These are phyloP conservation scores for Thermoascus crustaceus DNA, from an alignment of 2,329 filamentous ascomycete species.

Conservation along the genomic window DNA sequence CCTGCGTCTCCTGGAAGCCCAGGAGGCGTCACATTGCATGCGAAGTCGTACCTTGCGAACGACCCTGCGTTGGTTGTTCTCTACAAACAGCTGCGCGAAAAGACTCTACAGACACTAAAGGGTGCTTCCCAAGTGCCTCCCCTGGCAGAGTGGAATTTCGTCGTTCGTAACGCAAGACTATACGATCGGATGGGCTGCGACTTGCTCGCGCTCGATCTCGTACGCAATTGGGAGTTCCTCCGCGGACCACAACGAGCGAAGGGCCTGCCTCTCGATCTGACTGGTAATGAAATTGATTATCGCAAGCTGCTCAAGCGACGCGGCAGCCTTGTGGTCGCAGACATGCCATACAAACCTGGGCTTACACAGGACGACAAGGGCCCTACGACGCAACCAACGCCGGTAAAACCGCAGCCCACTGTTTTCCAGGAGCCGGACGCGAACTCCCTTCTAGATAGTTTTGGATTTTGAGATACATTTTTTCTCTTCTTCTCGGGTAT, in stretches of 20 bases:
- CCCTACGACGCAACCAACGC: constrained; percentile 15
- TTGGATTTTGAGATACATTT: constrained; percentile 63
- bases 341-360: constrained; percentile 44
- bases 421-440: constrained; percentile 90
- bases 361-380: constrained; percentile 31
- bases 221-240: constrained; percentile 45
- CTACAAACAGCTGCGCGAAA: constrained; percentile 76
- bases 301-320: constrained; percentile 61
- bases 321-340: constrained; percentile 72
- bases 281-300: constrained; percentile 46
- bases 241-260: constrained; percentile 23
- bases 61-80: constrained; percentile 83
- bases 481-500: too few relatives aligned
- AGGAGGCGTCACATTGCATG: constrained; percentile 50
- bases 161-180: constrained; percentile 73
- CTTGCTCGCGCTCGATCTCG: constrained; percentile 74
- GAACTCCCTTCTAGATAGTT: constrained; percentile 79
- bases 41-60: constrained; percentile 76
- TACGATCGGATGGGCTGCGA: constrained; percentile 94
- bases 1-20: constrained; percentile 53
- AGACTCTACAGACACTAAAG: constrained; percentile 71
- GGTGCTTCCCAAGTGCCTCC: constrained; percentile 77
- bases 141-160: constrained; percentile 77
- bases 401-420: constrained; percentile 51
- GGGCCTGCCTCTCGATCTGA: constrained; percentile 16